phyloP scores from a whole-genome alignment of 768 basidiomycete genomes.

The Auriscalpium orientale region DNA sequence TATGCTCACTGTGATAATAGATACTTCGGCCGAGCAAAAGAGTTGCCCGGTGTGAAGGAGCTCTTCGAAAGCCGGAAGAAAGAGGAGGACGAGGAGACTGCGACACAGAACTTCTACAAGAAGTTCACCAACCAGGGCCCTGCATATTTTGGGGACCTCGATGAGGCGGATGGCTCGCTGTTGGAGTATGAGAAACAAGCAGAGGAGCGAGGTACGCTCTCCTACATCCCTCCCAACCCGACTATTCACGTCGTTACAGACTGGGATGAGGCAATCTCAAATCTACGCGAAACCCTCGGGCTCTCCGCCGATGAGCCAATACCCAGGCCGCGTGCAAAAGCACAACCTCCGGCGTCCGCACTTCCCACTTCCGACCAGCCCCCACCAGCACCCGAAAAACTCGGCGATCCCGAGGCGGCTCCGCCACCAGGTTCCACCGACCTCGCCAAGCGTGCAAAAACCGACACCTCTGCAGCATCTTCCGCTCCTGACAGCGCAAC shows the following conservation, averaged over 20 bases:
- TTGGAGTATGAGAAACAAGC: slow-evolving; percentile 62
- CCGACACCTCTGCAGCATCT: slow-evolving; percentile 9
- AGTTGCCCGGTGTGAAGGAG: slow-evolving; percentile 90
- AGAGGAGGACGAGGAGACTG: slow-evolving; percentile 86
- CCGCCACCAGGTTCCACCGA: slow-evolving; percentile 22
- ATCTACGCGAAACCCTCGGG: slow-evolving; percentile 9
- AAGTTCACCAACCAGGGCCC: slow-evolving; percentile 86
- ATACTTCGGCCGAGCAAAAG: slow-evolving; percentile 96
- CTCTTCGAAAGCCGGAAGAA: slow-evolving; percentile 84
- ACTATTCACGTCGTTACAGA: neutral
- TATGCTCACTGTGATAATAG: slow-evolving; percentile 30
- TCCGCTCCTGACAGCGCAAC: slow-evolving; percentile 9
- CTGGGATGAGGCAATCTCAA: slow-evolving; percentile 2
- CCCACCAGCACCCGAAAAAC: slow-evolving; percentile 46
- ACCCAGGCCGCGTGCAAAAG: slow-evolving; percentile 38
- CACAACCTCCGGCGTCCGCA: slow-evolving; percentile 16
- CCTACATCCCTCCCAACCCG: neutral
- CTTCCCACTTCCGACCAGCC: slow-evolving; percentile 17
- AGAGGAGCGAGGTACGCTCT: slow-evolving; percentile 58
- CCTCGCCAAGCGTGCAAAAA: slow-evolving; percentile 26
- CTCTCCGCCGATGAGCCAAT: slow-evolving; percentile 35
- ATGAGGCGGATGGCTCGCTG: slow-evolving; percentile 67
- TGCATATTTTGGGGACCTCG: slow-evolving; percentile 85
- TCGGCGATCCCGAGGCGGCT: slow-evolving; percentile 29
- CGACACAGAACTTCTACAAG: slow-evolving; percentile 67